Percentiles rank a stretch among this genome's conserved stretches.
phyloP scores from a whole-genome alignment of 2,329 filamentous ascomycete species.

The Nigrospora oryzae region DNA sequence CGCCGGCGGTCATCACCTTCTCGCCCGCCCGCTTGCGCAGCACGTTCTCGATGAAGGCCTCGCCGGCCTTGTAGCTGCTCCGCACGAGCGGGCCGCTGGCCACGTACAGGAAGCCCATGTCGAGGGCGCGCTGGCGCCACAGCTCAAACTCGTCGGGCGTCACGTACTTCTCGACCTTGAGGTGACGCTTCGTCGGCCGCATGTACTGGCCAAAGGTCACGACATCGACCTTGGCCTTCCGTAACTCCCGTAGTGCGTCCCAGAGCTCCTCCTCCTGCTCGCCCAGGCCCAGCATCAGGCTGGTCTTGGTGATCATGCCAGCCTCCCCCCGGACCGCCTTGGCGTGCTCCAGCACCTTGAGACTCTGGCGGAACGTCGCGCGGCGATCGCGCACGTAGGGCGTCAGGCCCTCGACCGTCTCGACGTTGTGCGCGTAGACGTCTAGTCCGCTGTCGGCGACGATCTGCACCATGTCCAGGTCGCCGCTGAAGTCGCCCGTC shows the following conservation, averaged over 20 bases:
- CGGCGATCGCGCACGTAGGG: slow-evolving; percentile 83
- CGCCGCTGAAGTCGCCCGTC: slow-evolving; percentile 80
- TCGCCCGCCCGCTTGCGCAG: slow-evolving; percentile 66
- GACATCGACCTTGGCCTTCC: slow-evolving; percentile 77
- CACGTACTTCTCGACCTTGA: slow-evolving; percentile 93
- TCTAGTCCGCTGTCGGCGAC: slow-evolving; percentile 86
- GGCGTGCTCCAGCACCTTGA: slow-evolving; percentile 70
- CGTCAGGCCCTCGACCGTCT: slow-evolving; percentile 87
- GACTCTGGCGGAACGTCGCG: slow-evolving; percentile 80
- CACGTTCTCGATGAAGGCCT: slow-evolving; percentile 98
- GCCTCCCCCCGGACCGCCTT: slow-evolving; percentile 63
- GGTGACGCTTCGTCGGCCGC: slow-evolving; percentile 95
- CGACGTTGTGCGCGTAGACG: slow-evolving; percentile 94
- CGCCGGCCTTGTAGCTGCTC: slow-evolving; percentile 95
- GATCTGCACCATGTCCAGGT: slow-evolving; percentile 76
- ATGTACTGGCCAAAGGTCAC: slow-evolving; percentile 99
- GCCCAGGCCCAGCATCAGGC: slow-evolving; percentile 90
- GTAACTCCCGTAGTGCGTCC: slow-evolving; percentile 70
- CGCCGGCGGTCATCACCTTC: slow-evolving; percentile 16
- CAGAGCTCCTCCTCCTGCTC: slow-evolving; percentile 84
- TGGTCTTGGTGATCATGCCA: slow-evolving; percentile 93
- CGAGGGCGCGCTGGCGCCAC: slow-evolving; percentile 82
- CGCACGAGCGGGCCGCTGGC: slow-evolving; percentile 88
- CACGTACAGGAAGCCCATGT: slow-evolving; percentile 95
- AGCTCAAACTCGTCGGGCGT: slow-evolving; percentile 85